Base-by-base conservation (phyloP, 495 filamentous ascomycete genomes). In the Podospora fimiseda region DNA sequence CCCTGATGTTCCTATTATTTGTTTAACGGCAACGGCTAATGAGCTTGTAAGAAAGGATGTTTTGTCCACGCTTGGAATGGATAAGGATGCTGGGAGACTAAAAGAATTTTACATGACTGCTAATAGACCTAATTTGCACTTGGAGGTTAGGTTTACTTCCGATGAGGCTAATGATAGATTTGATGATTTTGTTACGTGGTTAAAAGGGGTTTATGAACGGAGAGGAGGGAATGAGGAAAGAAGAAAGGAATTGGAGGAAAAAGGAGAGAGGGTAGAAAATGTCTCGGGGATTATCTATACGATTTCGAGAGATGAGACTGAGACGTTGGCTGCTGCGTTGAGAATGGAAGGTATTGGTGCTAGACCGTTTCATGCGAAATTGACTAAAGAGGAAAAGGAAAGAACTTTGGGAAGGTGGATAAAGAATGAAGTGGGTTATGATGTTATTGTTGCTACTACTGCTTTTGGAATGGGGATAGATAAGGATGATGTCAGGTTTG, bases 391-490 rank as follows among this genome's bases (percentile, higher is more conserved):
- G 21, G 70, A 77, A 38, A 88, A 88, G 59, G 81, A 84, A 41
- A 79, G 82, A 52, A 78, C 79, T 33, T 69, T 88, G 24, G 61
- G 76, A 3, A 80, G 81, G 30, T 97, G 92, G 92, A 80, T 93
- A 36, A 78, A 79, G 14, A 85, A 87, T 56, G 75, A 80, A 42
- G 71, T 76, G 11, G 82, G 84, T 5, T 95, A 93, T 65, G 88
- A 91, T 59, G 84, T 96, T 44, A 90, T 96, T 41, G 88, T 96
- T 38, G 92, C 92, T 4, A 96, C 92, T 0, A 96, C 89, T 2
- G 92, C 92, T 0, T 96, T 96, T 56, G 92, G 92, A 6, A 96
- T 98, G 92, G 92, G 92, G 3, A 96, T 98, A 59, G 90, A 96
- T 61, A 96, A 95, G 68, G 80, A 91, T 23, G 84, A 93, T 59